Conservation (phyloP, 2,329 filamentous ascomycete genomes). For the Penicillium hordei region DNA sequence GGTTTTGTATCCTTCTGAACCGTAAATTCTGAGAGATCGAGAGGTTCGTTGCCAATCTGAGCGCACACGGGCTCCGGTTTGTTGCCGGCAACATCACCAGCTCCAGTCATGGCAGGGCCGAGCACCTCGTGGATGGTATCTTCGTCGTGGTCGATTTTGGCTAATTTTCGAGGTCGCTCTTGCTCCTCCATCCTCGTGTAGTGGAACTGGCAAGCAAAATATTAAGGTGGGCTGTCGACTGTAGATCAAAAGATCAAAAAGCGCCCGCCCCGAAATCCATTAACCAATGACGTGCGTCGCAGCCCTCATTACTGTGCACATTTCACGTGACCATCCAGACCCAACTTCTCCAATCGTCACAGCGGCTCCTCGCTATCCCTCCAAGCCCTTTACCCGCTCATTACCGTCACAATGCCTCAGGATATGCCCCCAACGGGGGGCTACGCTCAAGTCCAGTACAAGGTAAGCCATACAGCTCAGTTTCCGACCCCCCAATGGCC, state of each 20-base stretch:
- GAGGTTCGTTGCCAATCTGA: slow-evolving; percentile 14
- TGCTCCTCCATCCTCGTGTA: slow-evolving; percentile 52
- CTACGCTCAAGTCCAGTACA: slow-evolving; percentile 96
- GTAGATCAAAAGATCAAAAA: slow-evolving; percentile 23
- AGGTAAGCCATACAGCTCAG: slow-evolving; percentile 58
- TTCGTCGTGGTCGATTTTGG: slow-evolving; percentile 50
- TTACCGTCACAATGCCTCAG: slow-evolving; percentile 72
- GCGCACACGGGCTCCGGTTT: slow-evolving; percentile 12
- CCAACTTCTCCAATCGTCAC: slow-evolving; percentile 31
- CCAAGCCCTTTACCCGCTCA: slow-evolving; percentile 23
- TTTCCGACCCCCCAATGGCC: neutral
- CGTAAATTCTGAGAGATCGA: slow-evolving; percentile 1
- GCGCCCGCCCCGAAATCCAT: slow-evolving; percentile 7
- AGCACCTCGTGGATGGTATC: slow-evolving; percentile 21
- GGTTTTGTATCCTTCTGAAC: slow-evolving; percentile 1
- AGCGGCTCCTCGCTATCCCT: slow-evolving; percentile 21
- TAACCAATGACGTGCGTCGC: slow-evolving; percentile 30
- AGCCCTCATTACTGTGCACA: slow-evolving; percentile 34
- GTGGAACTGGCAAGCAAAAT: neutral
- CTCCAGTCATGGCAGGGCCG: slow-evolving; percentile 34
- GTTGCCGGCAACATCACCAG: slow-evolving; percentile 18
- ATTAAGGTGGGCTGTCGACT: slow-evolving; percentile 11
- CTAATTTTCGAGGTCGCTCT: slow-evolving; percentile 56
- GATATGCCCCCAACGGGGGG: slow-evolving; percentile 95
- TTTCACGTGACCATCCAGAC: slow-evolving; percentile 31